Evolutionary conservation across 2,329 filamentous ascomycete genomes (phyloP).

Genomic region (Claviceps cyperi): DNA sequence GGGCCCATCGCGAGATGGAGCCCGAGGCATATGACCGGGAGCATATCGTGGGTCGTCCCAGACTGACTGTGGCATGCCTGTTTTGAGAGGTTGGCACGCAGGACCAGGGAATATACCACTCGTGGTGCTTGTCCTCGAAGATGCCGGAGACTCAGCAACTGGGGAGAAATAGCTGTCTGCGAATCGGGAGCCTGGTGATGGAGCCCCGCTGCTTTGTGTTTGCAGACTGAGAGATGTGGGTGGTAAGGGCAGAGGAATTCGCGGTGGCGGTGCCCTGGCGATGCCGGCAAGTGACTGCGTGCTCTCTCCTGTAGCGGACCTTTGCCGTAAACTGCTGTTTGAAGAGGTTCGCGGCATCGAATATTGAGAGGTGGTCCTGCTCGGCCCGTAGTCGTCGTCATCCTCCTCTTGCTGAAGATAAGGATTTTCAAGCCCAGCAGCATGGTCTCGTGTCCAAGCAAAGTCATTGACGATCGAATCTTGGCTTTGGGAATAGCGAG

Average conservation of each 20-base stretch:
- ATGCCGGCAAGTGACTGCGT: conserved; percentile 41
- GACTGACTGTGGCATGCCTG: conserved; percentile 46
- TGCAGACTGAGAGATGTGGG: conserved; percentile 54
- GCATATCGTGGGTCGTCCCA: conserved; percentile 79
- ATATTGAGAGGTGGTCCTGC: conserved; percentile 22
- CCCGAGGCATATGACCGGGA: conserved; percentile 71
- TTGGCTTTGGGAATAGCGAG: conserved; percentile 31
- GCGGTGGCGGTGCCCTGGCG: conserved; percentile 47
- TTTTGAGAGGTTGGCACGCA: conserved; percentile 55
- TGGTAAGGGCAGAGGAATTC: conserved; percentile 53
- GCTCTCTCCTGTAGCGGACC: conserved; percentile 64
- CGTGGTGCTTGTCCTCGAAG: conserved; percentile 58
- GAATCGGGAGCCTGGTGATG: conserved; percentile 46
- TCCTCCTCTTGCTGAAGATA: conserved; percentile 55
- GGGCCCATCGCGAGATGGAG: conserved; percentile 62
- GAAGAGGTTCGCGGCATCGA: conserved; percentile 37
- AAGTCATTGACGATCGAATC: conserved; percentile 56
- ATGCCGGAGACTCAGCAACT: conserved; percentile 61
- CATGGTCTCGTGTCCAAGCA: conserved; percentile 59
- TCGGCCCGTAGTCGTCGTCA: conserved; percentile 36
- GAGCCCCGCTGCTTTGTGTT: conserved; percentile 30
- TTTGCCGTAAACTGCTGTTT: conserved; percentile 57
- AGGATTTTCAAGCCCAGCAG: conserved; percentile 60
- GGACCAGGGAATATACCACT: conserved; percentile 52
- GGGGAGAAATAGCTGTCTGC: conserved; percentile 94